A percentile compares a stretch with the other conserved stretches of the same genome.
Conservation (phyloP, 179 eudicot genomes). For the Vitellaria paradoxa region DNA sequence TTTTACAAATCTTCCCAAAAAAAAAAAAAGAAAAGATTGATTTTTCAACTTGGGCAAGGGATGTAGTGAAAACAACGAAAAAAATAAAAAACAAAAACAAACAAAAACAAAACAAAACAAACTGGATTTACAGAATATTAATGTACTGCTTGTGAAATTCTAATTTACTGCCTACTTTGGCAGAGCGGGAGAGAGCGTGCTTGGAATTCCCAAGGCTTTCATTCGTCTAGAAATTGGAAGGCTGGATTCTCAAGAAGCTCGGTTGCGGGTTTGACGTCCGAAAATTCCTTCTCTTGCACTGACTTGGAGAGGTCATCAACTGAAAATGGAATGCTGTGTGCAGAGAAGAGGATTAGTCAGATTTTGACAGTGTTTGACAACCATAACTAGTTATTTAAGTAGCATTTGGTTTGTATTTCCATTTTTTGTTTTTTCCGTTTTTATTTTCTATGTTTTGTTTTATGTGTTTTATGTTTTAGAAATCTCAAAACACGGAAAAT, state of each 20-base stretch:
- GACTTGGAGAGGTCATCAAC: slow-evolving; percentile 67
- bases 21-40: slow-evolving; percentile 10
- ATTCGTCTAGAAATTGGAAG: slow-evolving; percentile 76
- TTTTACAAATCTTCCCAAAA: slow-evolving; percentile 18
- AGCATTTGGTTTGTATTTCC: too few species aligned
- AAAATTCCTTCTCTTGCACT: slow-evolving; percentile 58
- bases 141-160: not conserved
- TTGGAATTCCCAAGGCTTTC: slow-evolving; percentile 32
- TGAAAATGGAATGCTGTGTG: slow-evolving; percentile 77
- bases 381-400: too few species aligned
- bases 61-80: slow-evolving; percentile 11
- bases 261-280: slow-evolving; percentile 61
- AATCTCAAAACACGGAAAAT: too few species aligned
- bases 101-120: slow-evolving; percentile 6
- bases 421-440: too few species aligned
- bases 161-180: slow-evolving; percentile 10
- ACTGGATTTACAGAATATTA: slow-evolving; percentile 26
- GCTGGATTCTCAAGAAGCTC: slow-evolving; percentile 71
- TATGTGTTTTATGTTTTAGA: too few species aligned
- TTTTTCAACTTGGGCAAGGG: slow-evolving; percentile 26
- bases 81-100: too few species aligned
- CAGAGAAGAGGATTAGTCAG: not conserved
- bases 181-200: not conserved
- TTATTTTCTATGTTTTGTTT: too few species aligned
- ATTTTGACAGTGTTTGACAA: too few species aligned